phyloP scores from a whole-genome alignment of 208 protist genomes.

The Borovskyia barvae region DNA sequence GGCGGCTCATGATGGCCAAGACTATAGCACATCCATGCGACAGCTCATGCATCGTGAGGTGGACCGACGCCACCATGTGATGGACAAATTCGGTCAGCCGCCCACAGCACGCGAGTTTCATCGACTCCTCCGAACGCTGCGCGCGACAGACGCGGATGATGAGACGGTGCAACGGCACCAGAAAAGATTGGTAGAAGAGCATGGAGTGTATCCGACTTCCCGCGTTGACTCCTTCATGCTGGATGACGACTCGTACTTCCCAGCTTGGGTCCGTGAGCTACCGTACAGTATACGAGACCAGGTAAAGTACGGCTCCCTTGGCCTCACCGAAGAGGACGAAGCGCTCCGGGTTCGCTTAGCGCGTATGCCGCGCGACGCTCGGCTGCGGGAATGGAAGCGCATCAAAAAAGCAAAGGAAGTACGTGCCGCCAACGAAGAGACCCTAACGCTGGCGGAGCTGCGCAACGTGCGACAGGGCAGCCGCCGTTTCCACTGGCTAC shows the following conservation, averaged over 20 bases:
- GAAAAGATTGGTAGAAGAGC: conserved; percentile 67
- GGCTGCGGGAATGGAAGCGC: conserved; percentile 72
- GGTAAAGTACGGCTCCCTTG: conserved; percentile 86
- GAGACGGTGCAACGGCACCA: conserved; percentile 61
- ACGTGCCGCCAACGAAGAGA: conserved; percentile 63
- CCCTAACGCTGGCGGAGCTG: conserved; percentile 71
- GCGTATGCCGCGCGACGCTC: conserved; percentile 59
- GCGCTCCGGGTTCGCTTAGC: conserved; percentile 72
- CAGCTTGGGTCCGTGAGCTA: conserved; percentile 80
- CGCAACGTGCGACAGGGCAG: conserved; percentile 75
- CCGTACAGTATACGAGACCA: conserved; percentile 83
- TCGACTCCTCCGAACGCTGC: conserved; percentile 53
- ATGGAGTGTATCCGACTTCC: conserved; percentile 68
- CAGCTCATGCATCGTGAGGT: conserved; percentile 62
- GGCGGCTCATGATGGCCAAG: background rate
- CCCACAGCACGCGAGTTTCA: conserved; percentile 76
- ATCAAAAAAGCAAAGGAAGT: conserved; percentile 78
- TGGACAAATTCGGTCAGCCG: conserved; percentile 72
- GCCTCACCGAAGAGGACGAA: conserved; percentile 88
- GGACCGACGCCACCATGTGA: conserved; percentile 64
- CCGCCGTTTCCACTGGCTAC: conserved; percentile 84
- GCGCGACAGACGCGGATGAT: conserved; percentile 51
- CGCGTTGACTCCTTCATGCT: conserved; percentile 90
- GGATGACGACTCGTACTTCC: conserved; percentile 83
- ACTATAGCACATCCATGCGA: conserved; percentile 41